Percentiles rank a stretch among this genome's conserved stretches.
These are phyloP conservation scores for Macadamia tetraphylla DNA, from an alignment of 164 flowering plant genomes.

Conservation along the genomic window DNA sequence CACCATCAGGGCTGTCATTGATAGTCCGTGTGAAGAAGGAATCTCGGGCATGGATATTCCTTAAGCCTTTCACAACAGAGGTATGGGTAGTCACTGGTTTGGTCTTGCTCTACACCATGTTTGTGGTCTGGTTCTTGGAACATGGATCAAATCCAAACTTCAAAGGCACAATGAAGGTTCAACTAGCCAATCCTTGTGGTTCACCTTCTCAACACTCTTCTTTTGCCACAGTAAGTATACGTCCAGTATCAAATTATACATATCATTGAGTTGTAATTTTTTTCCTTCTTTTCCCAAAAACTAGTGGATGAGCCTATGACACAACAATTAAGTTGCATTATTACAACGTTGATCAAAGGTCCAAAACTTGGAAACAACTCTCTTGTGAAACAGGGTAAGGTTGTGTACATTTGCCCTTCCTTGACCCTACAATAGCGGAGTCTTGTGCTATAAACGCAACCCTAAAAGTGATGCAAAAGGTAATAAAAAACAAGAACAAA, in stretches of 20 bases:
- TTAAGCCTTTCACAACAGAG: slow-evolving; percentile 42
- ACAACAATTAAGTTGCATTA: no score
- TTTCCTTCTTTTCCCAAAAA: no score
- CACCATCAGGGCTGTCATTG: slow-evolving; percentile 41
- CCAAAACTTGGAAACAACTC: no score
- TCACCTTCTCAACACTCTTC: slow-evolving; percentile 50
- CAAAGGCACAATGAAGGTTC: slow-evolving; percentile 33
- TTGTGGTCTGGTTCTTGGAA: slow-evolving; percentile 48
- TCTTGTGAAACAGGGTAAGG: no score
- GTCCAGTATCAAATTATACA: neutral
- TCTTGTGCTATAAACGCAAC: no score
- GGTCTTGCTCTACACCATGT: slow-evolving; percentile 33
- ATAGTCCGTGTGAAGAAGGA: slow-evolving; percentile 28
- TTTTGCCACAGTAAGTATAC: slow-evolving; percentile 54
- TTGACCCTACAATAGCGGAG: no score
- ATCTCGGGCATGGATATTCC: slow-evolving; percentile 28
- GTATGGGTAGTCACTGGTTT: slow-evolving; percentile 42
- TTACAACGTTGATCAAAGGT: no score
- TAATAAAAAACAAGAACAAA: no score
- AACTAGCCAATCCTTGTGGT: slow-evolving; percentile 45
- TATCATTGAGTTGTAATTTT: no score
- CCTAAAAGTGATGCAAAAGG: no score
- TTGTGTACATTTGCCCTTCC: no score
- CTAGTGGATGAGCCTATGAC: no score
- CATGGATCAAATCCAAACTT: slow-evolving; percentile 37